Evolutionary conservation across 345 rosid species (phyloP).

Genomic region (Arabis hirsuta): DNA sequence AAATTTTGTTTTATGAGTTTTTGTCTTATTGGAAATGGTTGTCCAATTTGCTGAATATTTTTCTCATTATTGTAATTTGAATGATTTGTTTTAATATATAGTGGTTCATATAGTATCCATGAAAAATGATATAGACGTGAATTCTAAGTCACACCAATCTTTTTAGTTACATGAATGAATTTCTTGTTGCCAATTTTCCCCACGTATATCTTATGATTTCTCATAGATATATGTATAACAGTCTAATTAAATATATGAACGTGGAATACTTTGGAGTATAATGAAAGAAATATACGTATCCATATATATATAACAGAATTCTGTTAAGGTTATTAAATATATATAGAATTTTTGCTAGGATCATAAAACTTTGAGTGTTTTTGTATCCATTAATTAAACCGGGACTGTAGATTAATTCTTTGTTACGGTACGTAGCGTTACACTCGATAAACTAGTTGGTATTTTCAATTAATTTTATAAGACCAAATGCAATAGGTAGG

Average conservation of each 20-base stretch:
- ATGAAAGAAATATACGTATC: no score
- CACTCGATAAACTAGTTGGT: conserved; percentile 29
- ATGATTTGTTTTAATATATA: not conserved
- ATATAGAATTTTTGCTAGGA: not conserved
- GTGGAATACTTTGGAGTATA: no score
- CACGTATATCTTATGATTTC: conserved; percentile 27
- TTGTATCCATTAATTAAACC: not conserved
- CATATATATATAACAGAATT: not conserved
- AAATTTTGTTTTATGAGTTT: not conserved
- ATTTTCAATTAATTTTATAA: not conserved
- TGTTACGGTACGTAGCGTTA: conserved; percentile 44
- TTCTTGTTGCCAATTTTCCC: conserved; percentile 1
- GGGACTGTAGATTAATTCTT: conserved; percentile 1
- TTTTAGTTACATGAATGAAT: conserved; percentile 21
- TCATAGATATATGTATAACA: no score
- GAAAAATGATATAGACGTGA: conserved; percentile 43
- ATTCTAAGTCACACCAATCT: conserved; percentile 38
- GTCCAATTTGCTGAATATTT: conserved; percentile 1
- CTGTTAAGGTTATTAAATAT: not conserved
- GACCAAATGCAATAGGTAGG: no score
- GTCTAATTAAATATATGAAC: no score
- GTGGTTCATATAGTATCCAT: conserved; percentile 39
- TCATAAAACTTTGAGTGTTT: not conserved
- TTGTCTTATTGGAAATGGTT: conserved; percentile 1
- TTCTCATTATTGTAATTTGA: not conserved